Conservation (phyloP, 2,329 filamentous ascomycete species). For the Trichoderma arundinaceum region DNA sequence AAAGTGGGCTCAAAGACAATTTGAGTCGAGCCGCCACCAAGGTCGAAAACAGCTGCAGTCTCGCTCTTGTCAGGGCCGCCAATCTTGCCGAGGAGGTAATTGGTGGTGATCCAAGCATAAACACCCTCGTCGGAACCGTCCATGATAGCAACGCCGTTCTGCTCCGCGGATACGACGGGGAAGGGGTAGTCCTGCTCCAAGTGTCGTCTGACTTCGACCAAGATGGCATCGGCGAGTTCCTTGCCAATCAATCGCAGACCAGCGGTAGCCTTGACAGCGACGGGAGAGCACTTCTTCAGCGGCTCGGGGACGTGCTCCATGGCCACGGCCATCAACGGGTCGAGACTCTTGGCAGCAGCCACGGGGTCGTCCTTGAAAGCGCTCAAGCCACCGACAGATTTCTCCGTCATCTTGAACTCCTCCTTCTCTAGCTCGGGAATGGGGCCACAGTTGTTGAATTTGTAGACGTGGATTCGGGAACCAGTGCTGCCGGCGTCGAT, state of each 20-base stretch:
- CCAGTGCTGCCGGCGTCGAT: conserved; percentile 98
- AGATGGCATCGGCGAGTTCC: conserved; percentile 80
- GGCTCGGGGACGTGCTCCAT: conserved; percentile 83
- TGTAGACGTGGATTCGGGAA: conserved; percentile 97
- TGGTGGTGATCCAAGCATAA: conserved; percentile 98
- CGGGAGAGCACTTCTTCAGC: conserved; percentile 87
- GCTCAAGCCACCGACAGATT: conserved; percentile 82
- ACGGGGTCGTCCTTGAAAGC: conserved; percentile 86
- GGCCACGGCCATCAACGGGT: conserved; percentile 84
- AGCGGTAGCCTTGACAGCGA: conserved; percentile 98
- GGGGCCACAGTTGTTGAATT: conserved; percentile 97
- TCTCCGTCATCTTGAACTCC: conserved; percentile 91
- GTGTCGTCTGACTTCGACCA: conserved; percentile 81
- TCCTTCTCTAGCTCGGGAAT: conserved; percentile 95
- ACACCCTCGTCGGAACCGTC: conserved; percentile 96
- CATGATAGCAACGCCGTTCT: conserved; percentile 94
- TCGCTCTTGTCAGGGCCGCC: conserved; percentile 87
- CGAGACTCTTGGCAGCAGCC: conserved; percentile 86
- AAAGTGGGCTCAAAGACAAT: conserved; percentile 98
- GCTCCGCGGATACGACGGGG: conserved; percentile 84
- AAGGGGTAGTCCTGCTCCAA: conserved; percentile 92
- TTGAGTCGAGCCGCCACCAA: conserved; percentile 95
- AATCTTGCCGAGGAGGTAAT: conserved; percentile 98
- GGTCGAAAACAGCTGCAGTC: conserved; percentile 93
- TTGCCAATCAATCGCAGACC: conserved; percentile 85